phyloP scores from a whole-genome alignment of 257 asterid genomes.

The Solanum sitiens region DNA sequence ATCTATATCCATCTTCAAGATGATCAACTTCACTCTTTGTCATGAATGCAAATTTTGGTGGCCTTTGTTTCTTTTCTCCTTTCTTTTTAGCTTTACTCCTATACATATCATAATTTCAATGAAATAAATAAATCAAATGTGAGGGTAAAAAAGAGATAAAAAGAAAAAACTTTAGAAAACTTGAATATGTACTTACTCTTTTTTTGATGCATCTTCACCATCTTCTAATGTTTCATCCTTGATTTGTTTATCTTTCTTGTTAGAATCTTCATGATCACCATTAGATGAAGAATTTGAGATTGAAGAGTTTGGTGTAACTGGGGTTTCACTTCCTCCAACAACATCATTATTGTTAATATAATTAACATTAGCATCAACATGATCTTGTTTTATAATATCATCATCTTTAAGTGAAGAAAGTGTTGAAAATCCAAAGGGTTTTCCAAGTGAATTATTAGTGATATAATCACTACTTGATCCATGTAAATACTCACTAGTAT shows the following conservation, averaged over 20 bases:
- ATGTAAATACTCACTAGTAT: constrained; percentile 26
- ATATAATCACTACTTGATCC: constrained; percentile 20
- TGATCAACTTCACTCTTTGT: constrained; percentile 88
- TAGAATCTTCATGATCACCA: constrained; percentile 32
- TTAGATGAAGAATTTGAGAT: constrained; percentile 45
- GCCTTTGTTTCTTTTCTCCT: constrained; percentile 59
- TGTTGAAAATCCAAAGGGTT: constrained; percentile 16
- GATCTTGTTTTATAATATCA: neutral
- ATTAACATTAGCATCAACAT: neutral
- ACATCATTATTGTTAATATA: neutral
- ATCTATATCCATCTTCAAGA: constrained; percentile 79
- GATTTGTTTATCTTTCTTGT: constrained; percentile 23
- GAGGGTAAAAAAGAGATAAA: neutral
- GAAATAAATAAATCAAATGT: neutral
- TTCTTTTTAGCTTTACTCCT: constrained; percentile 61
- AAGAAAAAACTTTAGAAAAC: neutral
- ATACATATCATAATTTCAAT: neutral
- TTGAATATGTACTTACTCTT: constrained; percentile 31
- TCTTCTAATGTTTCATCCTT: constrained; percentile 17
- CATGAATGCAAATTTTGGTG: constrained; percentile 73
- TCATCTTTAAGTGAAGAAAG: constrained; percentile 19
- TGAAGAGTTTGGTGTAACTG: constrained; percentile 56
- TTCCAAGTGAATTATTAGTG: constrained; percentile 10
- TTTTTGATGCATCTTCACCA: constrained; percentile 39
- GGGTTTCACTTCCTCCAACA: constrained; percentile 13